Percentiles rank a stretch among this genome's conserved stretches.
Conservation (phyloP, 108 stramenopile species). For the Mediolabrus comicus region DNA sequence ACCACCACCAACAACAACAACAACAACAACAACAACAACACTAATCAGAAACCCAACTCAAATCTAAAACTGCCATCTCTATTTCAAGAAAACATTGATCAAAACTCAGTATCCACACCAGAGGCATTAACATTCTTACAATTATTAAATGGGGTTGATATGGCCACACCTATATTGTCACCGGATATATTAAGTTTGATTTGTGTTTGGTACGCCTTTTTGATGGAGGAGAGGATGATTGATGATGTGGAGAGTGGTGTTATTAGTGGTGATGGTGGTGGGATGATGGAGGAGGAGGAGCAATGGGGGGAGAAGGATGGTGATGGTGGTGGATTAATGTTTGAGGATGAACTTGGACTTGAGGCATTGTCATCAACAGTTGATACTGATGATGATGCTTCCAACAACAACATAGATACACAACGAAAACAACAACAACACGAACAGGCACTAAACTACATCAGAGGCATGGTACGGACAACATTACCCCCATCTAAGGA, state of each 20-base stretch:
- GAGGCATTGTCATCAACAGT: background rate
- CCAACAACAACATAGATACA: background rate
- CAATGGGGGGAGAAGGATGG: background rate
- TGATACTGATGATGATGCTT: background rate
- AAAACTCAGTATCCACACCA: constrained; percentile 56
- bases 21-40: background rate
- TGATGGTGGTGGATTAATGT: background rate
- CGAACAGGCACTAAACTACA: constrained; percentile 27
- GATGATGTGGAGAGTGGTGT: background rate
- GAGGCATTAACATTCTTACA: constrained; percentile 71
- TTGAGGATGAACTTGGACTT: constrained; percentile 44
- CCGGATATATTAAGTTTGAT: constrained; percentile 45
- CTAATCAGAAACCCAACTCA: too few relatives aligned
- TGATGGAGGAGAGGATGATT: background rate
- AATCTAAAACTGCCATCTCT: constrained; percentile 12
- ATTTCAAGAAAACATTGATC: constrained; percentile 29
- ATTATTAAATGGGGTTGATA: constrained; percentile 68
- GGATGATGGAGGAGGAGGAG: background rate
- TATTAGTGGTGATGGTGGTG: too few relatives aligned
- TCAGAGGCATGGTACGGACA: constrained; percentile 19
- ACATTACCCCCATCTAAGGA: constrained; percentile 16
- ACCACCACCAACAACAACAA: background rate
- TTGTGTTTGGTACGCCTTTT: constrained; percentile 37
- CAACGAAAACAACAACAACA: background rate
- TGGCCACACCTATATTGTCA: constrained; percentile 75